Evolutionary conservation across 2,329 filamentous ascomycete genomes (phyloP).

Genomic region (Aspergillus felis): DNA sequence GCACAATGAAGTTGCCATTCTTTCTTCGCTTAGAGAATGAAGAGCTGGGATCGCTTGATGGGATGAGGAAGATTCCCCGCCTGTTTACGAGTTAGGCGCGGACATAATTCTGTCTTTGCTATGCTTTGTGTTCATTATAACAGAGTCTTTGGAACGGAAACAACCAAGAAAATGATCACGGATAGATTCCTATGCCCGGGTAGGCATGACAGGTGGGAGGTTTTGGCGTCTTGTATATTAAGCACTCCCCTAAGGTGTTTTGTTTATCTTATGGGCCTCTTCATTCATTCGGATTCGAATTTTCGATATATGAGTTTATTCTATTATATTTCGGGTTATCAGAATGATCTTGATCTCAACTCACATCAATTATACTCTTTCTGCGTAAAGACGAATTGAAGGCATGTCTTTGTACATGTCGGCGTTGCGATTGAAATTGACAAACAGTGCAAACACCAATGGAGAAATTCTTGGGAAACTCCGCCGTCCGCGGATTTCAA

Average conservation of each 20-base stretch:
- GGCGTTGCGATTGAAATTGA: conserved; percentile 3
- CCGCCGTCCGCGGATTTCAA: conserved; percentile 3
- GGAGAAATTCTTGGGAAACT: conserved; percentile 28
- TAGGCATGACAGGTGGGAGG: conserved; percentile 6
- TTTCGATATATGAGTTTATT: not conserved
- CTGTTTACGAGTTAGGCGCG: not conserved
- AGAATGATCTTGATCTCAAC: not conserved
- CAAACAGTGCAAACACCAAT: conserved; percentile 30
- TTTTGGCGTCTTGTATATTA: conserved; percentile 13
- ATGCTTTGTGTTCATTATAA: conserved; percentile 5
- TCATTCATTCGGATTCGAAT: not conserved
- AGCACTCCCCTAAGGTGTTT: conserved; percentile 4
- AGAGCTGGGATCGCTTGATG: not conserved
- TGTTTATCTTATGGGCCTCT: not conserved
- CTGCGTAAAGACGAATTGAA: not conserved
- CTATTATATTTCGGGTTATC: not conserved
- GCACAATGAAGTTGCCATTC: conserved; percentile 1
- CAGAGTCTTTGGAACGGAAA: conserved; percentile 4
- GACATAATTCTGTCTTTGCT: not conserved
- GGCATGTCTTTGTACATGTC: not conserved
- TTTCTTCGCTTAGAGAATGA: not conserved
- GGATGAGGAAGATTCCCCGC: not conserved
- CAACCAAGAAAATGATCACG: conserved; percentile 5
- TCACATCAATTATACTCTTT: not conserved
- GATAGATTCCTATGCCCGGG: conserved; percentile 3